Base-by-base conservation (phyloP, 352 stramenopile species). In the Globisporangium cylindrosporum region DNA sequence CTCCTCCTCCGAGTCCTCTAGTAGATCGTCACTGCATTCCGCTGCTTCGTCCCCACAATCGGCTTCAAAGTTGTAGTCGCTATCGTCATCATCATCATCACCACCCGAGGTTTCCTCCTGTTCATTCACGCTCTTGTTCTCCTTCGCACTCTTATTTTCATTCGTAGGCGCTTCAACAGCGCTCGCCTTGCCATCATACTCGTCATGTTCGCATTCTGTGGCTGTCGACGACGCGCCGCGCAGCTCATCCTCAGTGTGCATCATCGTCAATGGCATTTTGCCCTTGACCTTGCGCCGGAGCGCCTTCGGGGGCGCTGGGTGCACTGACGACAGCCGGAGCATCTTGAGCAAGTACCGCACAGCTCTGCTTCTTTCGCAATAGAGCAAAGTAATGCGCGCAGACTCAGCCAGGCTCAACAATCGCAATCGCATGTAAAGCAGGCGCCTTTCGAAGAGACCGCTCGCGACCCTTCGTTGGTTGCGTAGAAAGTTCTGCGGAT, bases 21-120 rank as follows among this genome's bases (percentile, higher is more conserved):
- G 38, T 18, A 18, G 12, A 1, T 48, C 18, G 27, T 12, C 29
- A 58, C 22, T 18, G 14, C 48, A 27, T 46, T 15, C 20, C 9
- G 36, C 24, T 46, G 20, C 69, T 22, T 67, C 68, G 1, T 70
- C 36, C 24, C 38, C 24, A 32, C 20, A 38, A 7, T 69, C 64
- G 3, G 62, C 64, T 15, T 70, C 65, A 18, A 69, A 70, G 22
- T 72, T 62, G 56, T 72, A 78, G 69, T 76, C 71, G 38, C 71
- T 80, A 9, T 79, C 71, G 36, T 56, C 55, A n/a, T 36, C 53
- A 56, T 36, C 53, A 56, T 59, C 53, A 7, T 38, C 59, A 22
- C n/a, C 53, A 12, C 22, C 2, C 38, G 55, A 9, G 29, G 14
- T 7, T 46, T 59, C 57, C 54, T 32, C 38, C 7, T 66, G 49